Evolutionary conservation across 345 rosid species (phyloP).

Genomic region (Bruguiera sexangula): DNA sequence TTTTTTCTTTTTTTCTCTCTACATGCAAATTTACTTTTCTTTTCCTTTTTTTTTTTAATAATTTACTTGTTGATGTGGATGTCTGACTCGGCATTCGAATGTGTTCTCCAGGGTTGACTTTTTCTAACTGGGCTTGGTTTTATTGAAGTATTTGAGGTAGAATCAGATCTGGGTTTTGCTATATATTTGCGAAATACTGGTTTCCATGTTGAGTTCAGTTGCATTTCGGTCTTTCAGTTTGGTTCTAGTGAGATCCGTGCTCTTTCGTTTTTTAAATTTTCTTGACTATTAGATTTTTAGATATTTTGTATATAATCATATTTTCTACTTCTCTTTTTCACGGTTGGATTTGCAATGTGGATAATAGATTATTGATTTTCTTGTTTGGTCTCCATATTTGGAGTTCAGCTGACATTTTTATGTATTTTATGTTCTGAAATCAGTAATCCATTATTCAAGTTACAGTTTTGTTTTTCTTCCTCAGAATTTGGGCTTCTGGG

Average conservation of each 20-base stretch:
- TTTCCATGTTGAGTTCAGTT: constrained; percentile 12
- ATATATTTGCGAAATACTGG: constrained; percentile 7
- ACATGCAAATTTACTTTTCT: neutral
- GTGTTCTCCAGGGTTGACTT: neutral
- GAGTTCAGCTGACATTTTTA: constrained; percentile 6
- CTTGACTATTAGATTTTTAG: neutral
- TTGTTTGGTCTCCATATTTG: constrained; percentile 20
- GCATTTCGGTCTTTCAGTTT: constrained; percentile 19
- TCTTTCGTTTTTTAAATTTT: constrained; percentile 6
- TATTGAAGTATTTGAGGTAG: constrained; percentile 18
- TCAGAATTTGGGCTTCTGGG: constrained; percentile 4
- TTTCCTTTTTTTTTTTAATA: constrained; percentile 3
- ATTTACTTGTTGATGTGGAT: too few species aligned
- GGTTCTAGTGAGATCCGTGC: constrained; percentile 35
- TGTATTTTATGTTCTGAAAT: neutral
- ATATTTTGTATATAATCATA: neutral
- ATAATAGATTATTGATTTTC: constrained; percentile 8
- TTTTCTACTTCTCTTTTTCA: neutral
- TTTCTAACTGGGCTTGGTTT: constrained; percentile 20
- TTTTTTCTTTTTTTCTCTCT: constrained; percentile 2
- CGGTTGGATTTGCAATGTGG: constrained; percentile 24
- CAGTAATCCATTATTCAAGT: constrained; percentile 3
- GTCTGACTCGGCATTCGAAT: constrained; percentile 18
- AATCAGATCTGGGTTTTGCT: constrained; percentile 51
- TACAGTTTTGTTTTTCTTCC: constrained; percentile 2